phyloP scores from a whole-genome alignment of 345 rosid species.

The Lagerstroemia speciosa region DNA sequence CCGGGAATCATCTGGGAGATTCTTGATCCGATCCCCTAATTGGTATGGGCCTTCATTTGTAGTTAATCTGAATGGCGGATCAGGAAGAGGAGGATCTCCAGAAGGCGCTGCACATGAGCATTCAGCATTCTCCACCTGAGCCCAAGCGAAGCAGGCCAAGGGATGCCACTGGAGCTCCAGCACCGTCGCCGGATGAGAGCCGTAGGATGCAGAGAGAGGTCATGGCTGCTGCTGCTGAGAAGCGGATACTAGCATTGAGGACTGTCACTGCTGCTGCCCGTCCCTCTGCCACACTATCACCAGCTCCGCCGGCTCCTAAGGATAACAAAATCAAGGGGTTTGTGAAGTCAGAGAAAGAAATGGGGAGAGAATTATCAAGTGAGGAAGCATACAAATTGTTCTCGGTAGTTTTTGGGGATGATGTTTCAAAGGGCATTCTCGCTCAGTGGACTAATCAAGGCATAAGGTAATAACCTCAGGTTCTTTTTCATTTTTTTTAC shows the following conservation, averaged over 20 bases:
- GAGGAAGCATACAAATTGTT: conserved; percentile 66
- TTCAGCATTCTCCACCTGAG: conserved; percentile 87
- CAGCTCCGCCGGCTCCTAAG: not conserved
- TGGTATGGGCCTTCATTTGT: not conserved
- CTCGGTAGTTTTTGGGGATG: conserved; percentile 60
- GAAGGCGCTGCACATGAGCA: conserved; percentile 87
- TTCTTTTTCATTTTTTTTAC: not conserved
- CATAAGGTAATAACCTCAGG: conserved; percentile 45
- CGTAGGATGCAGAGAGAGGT: conserved; percentile 72
- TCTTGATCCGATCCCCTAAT: conserved; percentile 4
- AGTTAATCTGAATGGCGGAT: conserved; percentile 56
- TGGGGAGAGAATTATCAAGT: conserved; percentile 22
- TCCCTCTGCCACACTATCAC: conserved; percentile 7
- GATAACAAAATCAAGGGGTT: not conserved
- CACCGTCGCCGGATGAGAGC: conserved; percentile 52
- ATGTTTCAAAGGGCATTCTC: conserved; percentile 62
- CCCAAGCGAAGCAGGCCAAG: conserved; percentile 90
- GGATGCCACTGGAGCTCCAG: conserved; percentile 22
- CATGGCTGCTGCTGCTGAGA: conserved; percentile 98
- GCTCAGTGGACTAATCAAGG: conserved; percentile 98
- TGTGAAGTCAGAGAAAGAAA: conserved; percentile 14
- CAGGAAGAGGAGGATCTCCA: conserved; percentile 84
- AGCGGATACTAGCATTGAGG: conserved; percentile 48
- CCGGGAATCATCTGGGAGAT: not conserved
- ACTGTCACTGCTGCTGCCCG: conserved; percentile 19